phyloP scores from a whole-genome alignment of 2,329 filamentous ascomycete species.

The Drechmeria coniospora region DNA sequence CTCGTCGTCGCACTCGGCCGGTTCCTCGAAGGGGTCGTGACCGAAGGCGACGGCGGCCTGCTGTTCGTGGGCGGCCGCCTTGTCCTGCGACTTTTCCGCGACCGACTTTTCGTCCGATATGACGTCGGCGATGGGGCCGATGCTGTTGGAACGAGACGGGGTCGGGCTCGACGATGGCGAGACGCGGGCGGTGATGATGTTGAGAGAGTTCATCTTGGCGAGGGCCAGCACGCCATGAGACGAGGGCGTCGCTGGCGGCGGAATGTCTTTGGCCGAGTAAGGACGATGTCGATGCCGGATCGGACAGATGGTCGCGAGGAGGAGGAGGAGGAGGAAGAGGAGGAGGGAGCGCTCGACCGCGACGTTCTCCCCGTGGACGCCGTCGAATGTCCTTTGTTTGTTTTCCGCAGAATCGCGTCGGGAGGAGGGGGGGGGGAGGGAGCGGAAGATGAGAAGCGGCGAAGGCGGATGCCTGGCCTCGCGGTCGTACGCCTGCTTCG shows the following conservation, averaged over 20 bases:
- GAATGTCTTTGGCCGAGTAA: too few relatives aligned
- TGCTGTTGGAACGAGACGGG: constrained; percentile 45
- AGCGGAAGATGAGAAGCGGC: too few relatives aligned
- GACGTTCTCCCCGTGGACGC: too few relatives aligned
- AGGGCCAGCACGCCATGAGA: constrained; percentile 39
- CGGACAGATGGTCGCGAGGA: too few relatives aligned
- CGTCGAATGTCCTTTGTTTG: too few relatives aligned
- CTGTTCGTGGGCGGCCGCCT: constrained; percentile 20
- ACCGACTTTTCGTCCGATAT: constrained; percentile 23
- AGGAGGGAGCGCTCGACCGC: too few relatives aligned
- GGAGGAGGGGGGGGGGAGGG: too few relatives aligned
- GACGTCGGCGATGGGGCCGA: constrained; percentile 35
- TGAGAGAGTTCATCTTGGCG: constrained; percentile 87
- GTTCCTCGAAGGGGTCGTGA: constrained; percentile 19
- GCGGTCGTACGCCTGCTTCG: too few relatives aligned
- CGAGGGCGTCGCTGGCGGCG: not conserved
- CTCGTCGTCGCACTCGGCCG: constrained; percentile 22
- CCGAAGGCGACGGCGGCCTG: constrained; percentile 20
- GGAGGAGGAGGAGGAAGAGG: too few relatives aligned
- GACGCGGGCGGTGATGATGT: constrained; percentile 78
- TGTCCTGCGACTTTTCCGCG: constrained; percentile 11
- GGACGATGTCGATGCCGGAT: too few relatives aligned
- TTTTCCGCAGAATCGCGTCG: too few relatives aligned
- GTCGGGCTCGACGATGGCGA: constrained; percentile 42
- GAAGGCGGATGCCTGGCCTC: too few relatives aligned